These are phyloP conservation scores for Mycena sp. DNA, from an alignment of 1,284 basidiomycete species.

Conservation along the genomic window DNA sequence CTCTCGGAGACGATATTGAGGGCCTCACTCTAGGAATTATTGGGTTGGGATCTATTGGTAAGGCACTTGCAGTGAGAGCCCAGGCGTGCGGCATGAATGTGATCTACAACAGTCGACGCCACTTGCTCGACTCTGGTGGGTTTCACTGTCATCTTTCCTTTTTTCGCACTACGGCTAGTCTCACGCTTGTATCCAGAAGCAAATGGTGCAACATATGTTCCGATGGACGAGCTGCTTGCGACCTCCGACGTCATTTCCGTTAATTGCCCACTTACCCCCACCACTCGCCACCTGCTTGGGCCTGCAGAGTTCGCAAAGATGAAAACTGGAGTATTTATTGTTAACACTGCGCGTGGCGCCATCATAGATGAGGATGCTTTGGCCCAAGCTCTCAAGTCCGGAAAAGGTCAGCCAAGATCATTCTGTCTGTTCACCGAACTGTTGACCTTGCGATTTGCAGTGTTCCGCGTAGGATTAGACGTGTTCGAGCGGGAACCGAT, in stretches of 20 bases:
- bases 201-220: conserved; percentile 23
- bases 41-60: conserved; percentile 30
- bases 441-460: not conserved
- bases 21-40: conserved; percentile 32
- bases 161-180: not conserved
- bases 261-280: conserved; percentile 28
- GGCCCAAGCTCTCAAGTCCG: conserved; percentile 29
- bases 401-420: conserved; percentile 22
- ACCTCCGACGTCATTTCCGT: conserved; percentile 29
- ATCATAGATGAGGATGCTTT: conserved; percentile 32
- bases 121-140: conserved; percentile 23
- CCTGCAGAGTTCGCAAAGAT: conserved; percentile 29
- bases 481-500: conserved; percentile 31
- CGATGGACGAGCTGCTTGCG: conserved; percentile 28
- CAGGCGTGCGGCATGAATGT: conserved; percentile 34
- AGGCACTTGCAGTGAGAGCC: conserved; percentile 28
- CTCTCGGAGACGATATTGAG: conserved; percentile 23
- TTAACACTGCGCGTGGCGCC: conserved; percentile 31
- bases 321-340: conserved; percentile 30
- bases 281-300: conserved; percentile 29
- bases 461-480: conserved; percentile 27
- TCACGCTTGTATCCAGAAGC: conserved; percentile 3
- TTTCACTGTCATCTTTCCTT: not conserved
- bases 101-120: conserved; percentile 29
- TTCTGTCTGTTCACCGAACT: not conserved